Conservation (phyloP, 2,329 filamentous ascomycete genomes). For the Arthrobotrys entomopaga region DNA sequence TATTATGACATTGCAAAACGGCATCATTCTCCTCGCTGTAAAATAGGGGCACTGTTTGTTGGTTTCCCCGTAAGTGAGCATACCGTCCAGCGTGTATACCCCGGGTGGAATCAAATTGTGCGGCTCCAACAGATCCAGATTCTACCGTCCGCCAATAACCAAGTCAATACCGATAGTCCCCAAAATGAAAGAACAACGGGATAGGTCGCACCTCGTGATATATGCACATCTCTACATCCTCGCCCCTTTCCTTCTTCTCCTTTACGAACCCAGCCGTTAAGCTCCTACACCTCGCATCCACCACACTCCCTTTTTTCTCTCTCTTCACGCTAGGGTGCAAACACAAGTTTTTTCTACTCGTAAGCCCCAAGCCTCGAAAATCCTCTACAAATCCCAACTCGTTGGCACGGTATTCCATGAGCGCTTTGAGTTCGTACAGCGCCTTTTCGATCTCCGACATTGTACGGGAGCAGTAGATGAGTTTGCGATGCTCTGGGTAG, state of each 20-base stretch:
- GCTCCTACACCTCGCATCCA: slow-evolving; percentile 95
- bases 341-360: slow-evolving; percentile 96
- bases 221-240: slow-evolving; percentile 91
- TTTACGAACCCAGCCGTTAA: slow-evolving; percentile 96
- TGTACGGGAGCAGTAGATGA: slow-evolving; percentile 99
- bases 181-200: slow-evolving; percentile 47
- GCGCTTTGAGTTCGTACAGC: slow-evolving; percentile 83
- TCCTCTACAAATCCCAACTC: slow-evolving; percentile 92
- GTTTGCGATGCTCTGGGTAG: slow-evolving; percentile 90
- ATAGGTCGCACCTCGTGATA: slow-evolving; percentile 81
- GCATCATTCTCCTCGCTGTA: slow-evolving; percentile 96
- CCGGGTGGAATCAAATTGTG: slow-evolving; percentile 94
- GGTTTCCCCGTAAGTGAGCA: slow-evolving; percentile 89
- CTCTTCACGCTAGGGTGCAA: slow-evolving; percentile 94
- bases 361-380: slow-evolving; percentile 89
- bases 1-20: slow-evolving; percentile 98
- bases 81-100: slow-evolving; percentile 92
- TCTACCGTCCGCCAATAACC: slow-evolving; percentile 65
- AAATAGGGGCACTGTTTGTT: slow-evolving; percentile 99
- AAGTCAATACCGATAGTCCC: slow-evolving; percentile 50
- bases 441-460: slow-evolving; percentile 99
- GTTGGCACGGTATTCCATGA: slow-evolving; percentile 94
- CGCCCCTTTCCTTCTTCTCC: slow-evolving; percentile 94
- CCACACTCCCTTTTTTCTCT: slow-evolving; percentile 92
- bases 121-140: slow-evolving; percentile 91